These are phyloP conservation scores for Coemansia sp. DNA, from an alignment of 192 early-diverging fungal species.

Conservation along the genomic window DNA sequence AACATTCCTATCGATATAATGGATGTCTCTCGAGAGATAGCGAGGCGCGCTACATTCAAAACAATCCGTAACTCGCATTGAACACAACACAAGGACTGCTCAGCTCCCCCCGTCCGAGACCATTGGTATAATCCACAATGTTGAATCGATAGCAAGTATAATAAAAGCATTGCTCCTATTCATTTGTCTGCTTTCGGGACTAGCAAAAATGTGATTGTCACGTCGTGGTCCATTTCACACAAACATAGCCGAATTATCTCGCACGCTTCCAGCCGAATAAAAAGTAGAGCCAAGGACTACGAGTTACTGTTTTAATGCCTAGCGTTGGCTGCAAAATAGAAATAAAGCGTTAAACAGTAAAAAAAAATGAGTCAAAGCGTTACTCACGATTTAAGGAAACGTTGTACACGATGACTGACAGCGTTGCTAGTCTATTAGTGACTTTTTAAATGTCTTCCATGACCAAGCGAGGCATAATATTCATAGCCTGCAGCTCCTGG, in stretches of 20 bases:
- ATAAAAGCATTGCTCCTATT: background rate
- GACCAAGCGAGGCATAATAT: slow-evolving; percentile 92
- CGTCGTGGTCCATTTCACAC: slow-evolving; percentile 70
- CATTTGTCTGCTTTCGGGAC: slow-evolving; percentile 71
- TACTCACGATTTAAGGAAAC: background rate
- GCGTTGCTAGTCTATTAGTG: background rate
- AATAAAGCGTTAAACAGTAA: background rate
- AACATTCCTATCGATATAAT: background rate
- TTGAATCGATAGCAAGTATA: background rate
- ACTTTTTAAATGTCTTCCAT: slow-evolving; percentile 21
- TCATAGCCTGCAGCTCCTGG: slow-evolving; percentile 99
- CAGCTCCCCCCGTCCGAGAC: background rate
- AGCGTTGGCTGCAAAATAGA: background rate
- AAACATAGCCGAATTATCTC: slow-evolving; percentile 37
- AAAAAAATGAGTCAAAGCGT: background rate
- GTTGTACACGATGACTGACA: background rate
- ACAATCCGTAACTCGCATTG: background rate
- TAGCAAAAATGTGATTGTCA: slow-evolving; percentile 81
- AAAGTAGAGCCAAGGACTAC: background rate
- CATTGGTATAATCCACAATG: background rate
- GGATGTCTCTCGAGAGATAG: background rate
- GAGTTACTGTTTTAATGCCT: background rate
- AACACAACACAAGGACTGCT: background rate
- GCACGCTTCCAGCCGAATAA: background rate
- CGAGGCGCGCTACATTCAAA: background rate